A percentile compares a stretch with the other conserved stretches of the same genome.
phyloP scores from a whole-genome alignment of 352 stramenopile genomes.

The Saprolegnia diclina region DNA sequence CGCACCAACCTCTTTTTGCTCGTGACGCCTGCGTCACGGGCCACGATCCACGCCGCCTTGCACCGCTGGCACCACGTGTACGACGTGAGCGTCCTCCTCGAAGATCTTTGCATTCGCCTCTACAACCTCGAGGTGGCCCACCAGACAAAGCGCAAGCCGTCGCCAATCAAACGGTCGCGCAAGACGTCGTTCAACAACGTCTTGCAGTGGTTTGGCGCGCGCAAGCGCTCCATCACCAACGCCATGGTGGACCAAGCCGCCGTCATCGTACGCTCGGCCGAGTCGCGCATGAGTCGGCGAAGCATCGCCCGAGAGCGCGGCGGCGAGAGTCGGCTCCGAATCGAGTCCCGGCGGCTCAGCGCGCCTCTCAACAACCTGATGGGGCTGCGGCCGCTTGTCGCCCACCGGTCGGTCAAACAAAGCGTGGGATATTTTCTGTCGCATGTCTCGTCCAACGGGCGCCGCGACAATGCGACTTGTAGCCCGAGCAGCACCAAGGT shows the following conservation, averaged over 20 bases:
- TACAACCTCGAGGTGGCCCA: slow-evolving; percentile 7
- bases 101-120: slow-evolving; percentile 19
- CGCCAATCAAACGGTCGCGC: too few species aligned
- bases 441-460: neutral
- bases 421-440: neutral
- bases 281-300: neutral
- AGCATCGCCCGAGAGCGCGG: too few species aligned
- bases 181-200: neutral
- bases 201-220: neutral
- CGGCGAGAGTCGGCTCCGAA: neutral
- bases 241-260: neutral
- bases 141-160: neutral
- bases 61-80: slow-evolving; percentile 10
- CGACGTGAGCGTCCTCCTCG: slow-evolving; percentile 4
- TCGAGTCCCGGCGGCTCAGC: neutral
- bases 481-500: neutral
- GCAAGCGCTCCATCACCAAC: neutral
- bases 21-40: slow-evolving; percentile 11
- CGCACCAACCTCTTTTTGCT: slow-evolving; percentile 14
- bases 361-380: too few species aligned
- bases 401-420: too few species aligned
- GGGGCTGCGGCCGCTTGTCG: too few species aligned
- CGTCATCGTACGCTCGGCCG: neutral
- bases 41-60: neutral
- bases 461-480: neutral